These are phyloP conservation scores for Leptographium flavum DNA, from an alignment of 2,329 filamentous ascomycete genomes.

Conservation along the genomic window DNA sequence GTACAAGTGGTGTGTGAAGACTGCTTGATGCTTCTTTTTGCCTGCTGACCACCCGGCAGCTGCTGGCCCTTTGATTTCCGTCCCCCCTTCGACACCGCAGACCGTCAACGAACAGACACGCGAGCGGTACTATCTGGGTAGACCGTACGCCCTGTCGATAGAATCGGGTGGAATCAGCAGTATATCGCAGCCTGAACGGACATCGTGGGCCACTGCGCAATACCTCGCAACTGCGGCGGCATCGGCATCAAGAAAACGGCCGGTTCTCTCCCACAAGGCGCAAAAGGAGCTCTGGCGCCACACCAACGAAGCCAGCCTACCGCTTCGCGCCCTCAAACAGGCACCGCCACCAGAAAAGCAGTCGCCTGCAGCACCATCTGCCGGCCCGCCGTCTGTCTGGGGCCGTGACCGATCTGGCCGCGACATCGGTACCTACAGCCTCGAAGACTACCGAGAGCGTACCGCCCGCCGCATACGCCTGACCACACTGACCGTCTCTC, in stretches of 20 bases:
- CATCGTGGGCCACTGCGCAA: constrained; percentile 31
- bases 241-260: constrained; percentile 17
- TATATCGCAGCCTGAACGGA: constrained; percentile 32
- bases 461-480: constrained; percentile 27
- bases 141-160: constrained; percentile 31
- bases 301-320: constrained; percentile 36
- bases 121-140: constrained; percentile 33
- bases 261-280: constrained; percentile 25
- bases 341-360: not conserved
- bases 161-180: constrained; percentile 29
- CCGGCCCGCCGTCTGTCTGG: constrained; percentile 23
- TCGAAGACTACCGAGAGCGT: constrained; percentile 30
- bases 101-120: constrained; percentile 35
- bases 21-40: not conserved
- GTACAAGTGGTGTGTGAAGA: constrained; percentile 2
- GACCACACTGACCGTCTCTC: constrained; percentile 27
- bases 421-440: constrained; percentile 31
- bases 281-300: constrained; percentile 45
- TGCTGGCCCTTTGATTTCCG: constrained; percentile 3
- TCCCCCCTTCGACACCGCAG: constrained; percentile 14
- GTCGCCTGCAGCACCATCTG: constrained; percentile 2
- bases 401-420: constrained; percentile 35
- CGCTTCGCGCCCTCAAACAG: constrained; percentile 27
- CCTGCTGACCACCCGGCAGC: not conserved
- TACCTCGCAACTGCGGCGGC: constrained; percentile 28